These are phyloP conservation scores for Aegilops umbellulata DNA, from an alignment of 176 grass and related monocot species.

Conservation along the genomic window DNA sequence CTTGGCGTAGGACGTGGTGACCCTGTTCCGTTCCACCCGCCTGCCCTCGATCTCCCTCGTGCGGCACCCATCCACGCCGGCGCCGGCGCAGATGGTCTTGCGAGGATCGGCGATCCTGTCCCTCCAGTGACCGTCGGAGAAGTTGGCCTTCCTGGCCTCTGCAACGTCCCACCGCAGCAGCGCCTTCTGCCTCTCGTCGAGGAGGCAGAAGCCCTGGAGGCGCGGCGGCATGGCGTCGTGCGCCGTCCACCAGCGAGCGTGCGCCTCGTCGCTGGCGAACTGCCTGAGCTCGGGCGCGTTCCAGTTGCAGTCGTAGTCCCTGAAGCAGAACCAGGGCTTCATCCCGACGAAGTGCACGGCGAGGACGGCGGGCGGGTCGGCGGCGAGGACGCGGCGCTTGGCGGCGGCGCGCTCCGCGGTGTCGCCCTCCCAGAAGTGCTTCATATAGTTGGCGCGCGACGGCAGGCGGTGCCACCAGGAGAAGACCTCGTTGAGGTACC, in stretches of 20 bases:
- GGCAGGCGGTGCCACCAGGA: slow-evolving; percentile 65
- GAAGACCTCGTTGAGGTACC: slow-evolving; percentile 65
- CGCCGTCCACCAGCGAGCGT: slow-evolving; percentile 51
- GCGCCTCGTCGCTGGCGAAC: slow-evolving; percentile 66
- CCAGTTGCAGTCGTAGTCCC: slow-evolving; percentile 77
- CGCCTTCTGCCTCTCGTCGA: slow-evolving; percentile 51
- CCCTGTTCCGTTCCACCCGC: slow-evolving; percentile 38
- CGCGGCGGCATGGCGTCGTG: slow-evolving; percentile 41
- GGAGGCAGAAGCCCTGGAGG: slow-evolving; percentile 37
- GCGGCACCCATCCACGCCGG: not conserved
- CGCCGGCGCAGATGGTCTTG: slow-evolving; percentile 30
- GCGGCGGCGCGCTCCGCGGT: slow-evolving; percentile 1
- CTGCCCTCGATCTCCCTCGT: slow-evolving; percentile 38
- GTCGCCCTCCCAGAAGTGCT: slow-evolving; percentile 58
- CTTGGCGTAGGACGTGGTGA: slow-evolving; percentile 58
- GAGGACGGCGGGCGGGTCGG: slow-evolving; percentile 45
- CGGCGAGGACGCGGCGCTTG: slow-evolving; percentile 22
- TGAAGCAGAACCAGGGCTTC: slow-evolving; percentile 66
- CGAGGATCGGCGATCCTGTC: slow-evolving; percentile 32
- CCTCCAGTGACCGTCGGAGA: slow-evolving; percentile 35
- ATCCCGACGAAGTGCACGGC: slow-evolving; percentile 60
- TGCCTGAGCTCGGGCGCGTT: slow-evolving; percentile 39
- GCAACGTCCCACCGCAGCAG: slow-evolving; percentile 41
- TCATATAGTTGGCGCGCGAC: slow-evolving; percentile 54
- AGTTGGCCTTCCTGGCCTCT: slow-evolving; percentile 33